These are phyloP conservation scores for Trichoderma koningii DNA, from an alignment of 2,329 filamentous ascomycete genomes.

Conservation along the genomic window DNA sequence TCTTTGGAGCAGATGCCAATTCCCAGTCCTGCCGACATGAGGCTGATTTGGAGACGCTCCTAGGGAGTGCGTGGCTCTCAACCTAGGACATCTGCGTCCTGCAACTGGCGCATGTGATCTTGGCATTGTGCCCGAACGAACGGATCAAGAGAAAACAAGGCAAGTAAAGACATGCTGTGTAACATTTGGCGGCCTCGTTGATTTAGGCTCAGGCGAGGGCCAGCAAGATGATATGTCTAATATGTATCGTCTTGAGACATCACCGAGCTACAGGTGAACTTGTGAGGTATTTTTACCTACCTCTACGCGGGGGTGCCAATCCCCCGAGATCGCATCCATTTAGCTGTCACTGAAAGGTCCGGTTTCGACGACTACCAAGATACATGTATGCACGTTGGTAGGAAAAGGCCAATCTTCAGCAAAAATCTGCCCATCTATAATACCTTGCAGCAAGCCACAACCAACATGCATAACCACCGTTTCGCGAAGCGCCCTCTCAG, in stretches of 20 bases:
- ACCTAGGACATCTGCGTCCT: background rate
- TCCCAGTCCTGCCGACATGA: background rate
- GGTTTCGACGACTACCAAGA: background rate
- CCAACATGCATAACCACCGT: constrained; percentile 19
- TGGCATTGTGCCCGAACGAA: background rate
- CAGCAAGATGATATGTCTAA: too few relatives aligned
- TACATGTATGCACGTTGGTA: constrained; percentile 10
- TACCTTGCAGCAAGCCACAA: background rate
- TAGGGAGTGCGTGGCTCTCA: background rate
- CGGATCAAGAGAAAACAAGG: background rate
- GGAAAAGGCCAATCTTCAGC: constrained; percentile 1
- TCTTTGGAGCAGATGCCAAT: background rate
- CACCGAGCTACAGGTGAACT: too few relatives aligned
- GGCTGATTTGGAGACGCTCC: background rate
- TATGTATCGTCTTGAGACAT: too few relatives aligned
- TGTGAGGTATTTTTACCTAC: too few relatives aligned
- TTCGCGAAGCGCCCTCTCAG: constrained; percentile 8
- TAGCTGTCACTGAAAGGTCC: background rate
- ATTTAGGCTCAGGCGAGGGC: too few relatives aligned
- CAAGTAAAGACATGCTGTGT: too few relatives aligned
- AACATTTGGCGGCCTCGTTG: too few relatives aligned
- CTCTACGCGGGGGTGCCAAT: background rate
- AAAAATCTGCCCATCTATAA: constrained; percentile 4
- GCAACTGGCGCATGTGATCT: background rate
- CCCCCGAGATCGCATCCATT: background rate